Percentiles rank a stretch among this genome's conserved stretches.
phyloP scores from a whole-genome alignment of 2,329 filamentous ascomycete genomes.

The Clonostachys solani region DNA sequence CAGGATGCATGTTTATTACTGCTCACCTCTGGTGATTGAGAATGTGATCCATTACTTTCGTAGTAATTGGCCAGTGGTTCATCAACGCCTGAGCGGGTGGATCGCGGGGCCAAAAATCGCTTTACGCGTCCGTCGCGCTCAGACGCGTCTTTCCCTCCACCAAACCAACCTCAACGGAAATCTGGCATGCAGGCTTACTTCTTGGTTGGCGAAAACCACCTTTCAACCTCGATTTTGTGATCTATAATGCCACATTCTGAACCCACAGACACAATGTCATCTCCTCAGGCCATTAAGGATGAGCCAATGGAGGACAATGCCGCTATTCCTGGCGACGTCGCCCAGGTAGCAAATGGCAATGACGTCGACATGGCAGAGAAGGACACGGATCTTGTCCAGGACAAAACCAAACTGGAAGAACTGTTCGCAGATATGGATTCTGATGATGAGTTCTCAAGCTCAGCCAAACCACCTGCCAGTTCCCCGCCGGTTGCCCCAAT shows the following conservation, averaged over 20 bases:
- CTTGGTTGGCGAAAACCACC: neutral
- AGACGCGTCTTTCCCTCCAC: slow-evolving; percentile 2
- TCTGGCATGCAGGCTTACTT: neutral
- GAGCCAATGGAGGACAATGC: slow-evolving; percentile 27
- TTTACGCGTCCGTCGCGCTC: slow-evolving; percentile 4
- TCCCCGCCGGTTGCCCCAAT: neutral
- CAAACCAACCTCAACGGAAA: neutral
- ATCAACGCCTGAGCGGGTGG: too few species aligned
- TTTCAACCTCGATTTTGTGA: neutral
- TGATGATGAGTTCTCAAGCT: slow-evolving; percentile 56
- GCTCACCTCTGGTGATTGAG: too few species aligned
- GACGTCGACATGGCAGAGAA: slow-evolving; percentile 32
- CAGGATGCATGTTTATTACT: too few species aligned
- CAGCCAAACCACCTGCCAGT: too few species aligned
- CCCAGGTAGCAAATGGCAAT: slow-evolving; percentile 13
- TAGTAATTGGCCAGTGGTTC: too few species aligned
- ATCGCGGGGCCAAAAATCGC: neutral
- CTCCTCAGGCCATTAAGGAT: slow-evolving; percentile 19
- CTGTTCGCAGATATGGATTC: slow-evolving; percentile 55
- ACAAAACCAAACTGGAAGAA: slow-evolving; percentile 51
- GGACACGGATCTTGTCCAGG: slow-evolving; percentile 20
- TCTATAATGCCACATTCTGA: slow-evolving; percentile 40
- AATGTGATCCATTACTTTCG: too few species aligned
- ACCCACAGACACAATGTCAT: slow-evolving; percentile 18
- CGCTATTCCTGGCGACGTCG: slow-evolving; percentile 16